phyloP scores from a whole-genome alignment of 805 yeast genomes.

The Candida sakaeoensis region DNA sequence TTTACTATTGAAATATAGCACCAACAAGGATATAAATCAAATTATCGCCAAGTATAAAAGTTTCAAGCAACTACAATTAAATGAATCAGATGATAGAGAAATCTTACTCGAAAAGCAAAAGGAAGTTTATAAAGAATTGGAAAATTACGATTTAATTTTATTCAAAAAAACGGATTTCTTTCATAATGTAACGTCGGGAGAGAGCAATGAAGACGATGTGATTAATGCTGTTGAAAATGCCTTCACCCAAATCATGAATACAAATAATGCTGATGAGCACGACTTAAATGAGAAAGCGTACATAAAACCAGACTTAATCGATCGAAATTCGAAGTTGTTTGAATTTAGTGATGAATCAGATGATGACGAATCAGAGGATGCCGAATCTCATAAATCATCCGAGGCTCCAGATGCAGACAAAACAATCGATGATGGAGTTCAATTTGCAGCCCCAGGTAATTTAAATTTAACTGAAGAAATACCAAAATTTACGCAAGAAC shows the following conservation, averaged over 20 bases:
- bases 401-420: neutral
- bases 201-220: constrained; percentile 29
- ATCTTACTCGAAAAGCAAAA: constrained; percentile 54
- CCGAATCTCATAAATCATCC: constrained; percentile 1
- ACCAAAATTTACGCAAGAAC: constrained; percentile 50
- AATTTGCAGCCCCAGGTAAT: constrained; percentile 65
- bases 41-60: constrained; percentile 33
- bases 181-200: neutral
- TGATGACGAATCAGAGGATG: constrained; percentile 20
- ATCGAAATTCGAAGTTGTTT: constrained; percentile 30
- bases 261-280: constrained; percentile 10
- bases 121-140: constrained; percentile 48
- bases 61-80: neutral
- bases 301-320: neutral
- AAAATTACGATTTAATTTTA: constrained; percentile 48
- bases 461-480: constrained; percentile 66
- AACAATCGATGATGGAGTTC: constrained; percentile 2
- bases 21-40: constrained; percentile 49
- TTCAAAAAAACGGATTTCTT: constrained; percentile 39
- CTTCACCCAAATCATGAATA: constrained; percentile 52
- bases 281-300: neutral
- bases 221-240: constrained; percentile 67
- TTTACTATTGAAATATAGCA: constrained; percentile 40
- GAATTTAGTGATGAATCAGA: constrained; percentile 17
- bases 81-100: neutral